Base-by-base conservation (phyloP, 1,284 basidiomycete genomes). In the Thecaphora frezii region DNA sequence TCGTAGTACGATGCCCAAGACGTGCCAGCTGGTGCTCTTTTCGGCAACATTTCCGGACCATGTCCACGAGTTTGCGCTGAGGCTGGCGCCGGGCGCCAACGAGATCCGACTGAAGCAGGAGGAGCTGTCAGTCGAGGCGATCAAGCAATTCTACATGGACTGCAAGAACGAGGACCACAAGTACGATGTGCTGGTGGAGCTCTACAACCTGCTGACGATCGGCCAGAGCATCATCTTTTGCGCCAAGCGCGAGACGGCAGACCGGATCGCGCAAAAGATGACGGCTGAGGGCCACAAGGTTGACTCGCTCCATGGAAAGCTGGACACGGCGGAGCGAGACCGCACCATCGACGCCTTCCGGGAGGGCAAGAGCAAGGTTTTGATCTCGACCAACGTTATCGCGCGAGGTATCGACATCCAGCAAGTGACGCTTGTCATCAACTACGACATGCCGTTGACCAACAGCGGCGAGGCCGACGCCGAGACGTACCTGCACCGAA, bases 311-410 rank as follows among this genome's bases (percentile, higher is more conserved):
- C 96, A 98, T 76, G 96, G 96, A 38, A 89, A 91, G 44, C 94
- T 97, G 81, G 89, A 93, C 67, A 87, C 89, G 14, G 69, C 83
- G 1, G 91, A 94, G 75, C 91, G 96, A 72, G 96, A 99, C 80
- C 77, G 85, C 37, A 89, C 94, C 65, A 94, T 98, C 74, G 93
- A 97, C 78, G 87, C 87, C 24, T 99, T 98, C 87, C 86, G 96
- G 47, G 89, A 96, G 71, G 96, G 96, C 56, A 89, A 88, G 78
- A 91, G 92, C 80, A 98, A 98, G 81, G 94, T 97, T 39, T 83
- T 99, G 65, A 98, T 99, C 79, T 97, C 96, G 49, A 99, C 96
- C 50, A 98, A 99, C 81, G 96, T 99, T 71, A 89, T 98, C 67
- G 93, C 96, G 10, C 88, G 96, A 36, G 96, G 96, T 44, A 98